phyloP scores from a whole-genome alignment of 495 filamentous ascomycete species.

The Penicillium steckii region DNA sequence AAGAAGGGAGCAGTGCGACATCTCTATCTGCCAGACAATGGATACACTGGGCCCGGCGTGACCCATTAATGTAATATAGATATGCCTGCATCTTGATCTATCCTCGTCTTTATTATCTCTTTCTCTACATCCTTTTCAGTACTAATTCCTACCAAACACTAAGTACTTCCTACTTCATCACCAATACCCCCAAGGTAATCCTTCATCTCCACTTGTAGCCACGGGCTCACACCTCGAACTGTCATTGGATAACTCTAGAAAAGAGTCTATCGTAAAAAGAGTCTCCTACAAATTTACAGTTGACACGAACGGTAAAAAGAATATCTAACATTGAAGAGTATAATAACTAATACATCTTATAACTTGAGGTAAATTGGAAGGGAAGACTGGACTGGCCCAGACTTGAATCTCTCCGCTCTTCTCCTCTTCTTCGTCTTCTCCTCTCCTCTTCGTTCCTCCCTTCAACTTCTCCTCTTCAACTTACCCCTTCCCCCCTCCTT shows the following conservation, averaged over 20 bases:
- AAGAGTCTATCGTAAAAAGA: too few relatives aligned
- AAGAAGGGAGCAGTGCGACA: constrained; percentile 82
- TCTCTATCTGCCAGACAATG: constrained; percentile 85
- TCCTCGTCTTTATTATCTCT: too few relatives aligned
- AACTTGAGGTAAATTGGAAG: too few relatives aligned
- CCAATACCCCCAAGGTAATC: too few relatives aligned
- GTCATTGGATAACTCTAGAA: constrained; percentile 33
- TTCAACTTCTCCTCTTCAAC: constrained; percentile 2
- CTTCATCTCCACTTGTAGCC: constrained; percentile 15
- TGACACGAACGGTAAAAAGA: too few relatives aligned
- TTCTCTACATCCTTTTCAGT: too few relatives aligned
- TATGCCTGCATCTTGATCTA: background rate
- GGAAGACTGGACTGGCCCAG: constrained; percentile 1
- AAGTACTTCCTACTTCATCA: too few relatives aligned
- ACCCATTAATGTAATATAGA: constrained; percentile 35
- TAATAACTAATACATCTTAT: too few relatives aligned
- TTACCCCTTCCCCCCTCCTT: too few relatives aligned
- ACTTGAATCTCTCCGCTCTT: constrained; percentile 6
- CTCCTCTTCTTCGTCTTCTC: constrained; percentile 5
- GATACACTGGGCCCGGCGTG: constrained; percentile 65
- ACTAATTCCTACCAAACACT: too few relatives aligned
- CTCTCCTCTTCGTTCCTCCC: constrained; percentile 14
- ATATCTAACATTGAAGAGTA: too few relatives aligned
- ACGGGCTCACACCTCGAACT: constrained; percentile 57
- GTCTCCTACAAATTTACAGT: too few relatives aligned